Conservation (phyloP, 2,329 filamentous ascomycete genomes). For the Apiospora aurea region DNA sequence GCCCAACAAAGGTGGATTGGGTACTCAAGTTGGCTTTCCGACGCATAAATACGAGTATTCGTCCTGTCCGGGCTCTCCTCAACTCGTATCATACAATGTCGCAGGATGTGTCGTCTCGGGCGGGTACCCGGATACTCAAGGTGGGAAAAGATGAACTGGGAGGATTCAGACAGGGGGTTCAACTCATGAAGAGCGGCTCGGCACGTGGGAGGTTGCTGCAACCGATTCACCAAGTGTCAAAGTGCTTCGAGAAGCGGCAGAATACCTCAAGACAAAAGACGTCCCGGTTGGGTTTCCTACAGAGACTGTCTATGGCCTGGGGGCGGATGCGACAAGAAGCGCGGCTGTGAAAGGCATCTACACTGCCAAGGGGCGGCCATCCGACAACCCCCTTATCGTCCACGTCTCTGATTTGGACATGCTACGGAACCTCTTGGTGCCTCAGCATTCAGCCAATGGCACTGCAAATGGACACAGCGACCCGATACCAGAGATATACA, state of each 20-base stretch:
- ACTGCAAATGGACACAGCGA: conserved; percentile 41
- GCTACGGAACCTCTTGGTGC: conserved; percentile 67
- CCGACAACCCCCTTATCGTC: conserved; percentile 94
- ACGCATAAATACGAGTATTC: conserved; percentile 30
- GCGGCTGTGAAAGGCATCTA: conserved; percentile 91
- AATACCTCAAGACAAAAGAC: conserved; percentile 68
- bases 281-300: conserved; percentile 93
- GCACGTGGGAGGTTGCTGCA: conserved; percentile 39
- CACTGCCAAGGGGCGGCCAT: conserved; percentile 85
- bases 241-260: conserved; percentile 68
- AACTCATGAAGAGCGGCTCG: conserved; percentile 34
- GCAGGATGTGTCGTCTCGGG: conserved; percentile 35
- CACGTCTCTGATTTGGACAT: conserved; percentile 85
- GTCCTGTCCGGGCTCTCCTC: conserved; percentile 38
- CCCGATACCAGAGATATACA: conserved; percentile 76
- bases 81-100: conserved; percentile 42
- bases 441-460: conserved; percentile 35
- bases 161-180: conserved; percentile 34
- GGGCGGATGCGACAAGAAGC: conserved; percentile 91
- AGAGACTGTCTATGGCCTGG: conserved; percentile 95
- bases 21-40: conserved; percentile 39
- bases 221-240: conserved; percentile 33
- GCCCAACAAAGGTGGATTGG: conserved; percentile 6
- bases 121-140: conserved; percentile 37
- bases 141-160: conserved; percentile 36